phyloP scores from a whole-genome alignment of 2,329 filamentous ascomycete species.

The Byssoonygena ceratinophila region DNA sequence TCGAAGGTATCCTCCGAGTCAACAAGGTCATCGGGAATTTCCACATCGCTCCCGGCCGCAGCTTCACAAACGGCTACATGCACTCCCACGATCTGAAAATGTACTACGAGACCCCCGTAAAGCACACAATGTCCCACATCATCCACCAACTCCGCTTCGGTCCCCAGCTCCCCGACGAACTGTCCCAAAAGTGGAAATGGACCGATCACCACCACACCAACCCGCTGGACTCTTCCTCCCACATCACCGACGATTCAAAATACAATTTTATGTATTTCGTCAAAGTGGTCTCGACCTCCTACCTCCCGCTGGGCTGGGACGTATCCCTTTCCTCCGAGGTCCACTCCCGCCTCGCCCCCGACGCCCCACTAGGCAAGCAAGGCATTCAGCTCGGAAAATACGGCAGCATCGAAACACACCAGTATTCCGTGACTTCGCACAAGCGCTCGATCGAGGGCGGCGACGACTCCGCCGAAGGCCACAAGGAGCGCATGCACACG shows the following conservation, averaged over 20 bases:
- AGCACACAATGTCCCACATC: conserved; percentile 78
- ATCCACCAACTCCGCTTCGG: conserved; percentile 89
- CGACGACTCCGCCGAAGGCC: conserved; percentile 72
- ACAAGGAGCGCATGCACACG: conserved; percentile 84
- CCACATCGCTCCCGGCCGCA: conserved; percentile 90
- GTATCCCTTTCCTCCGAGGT: conserved; percentile 40
- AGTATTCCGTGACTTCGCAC: conserved; percentile 96
- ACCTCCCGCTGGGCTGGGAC: conserved; percentile 84
- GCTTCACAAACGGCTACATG: conserved; percentile 92
- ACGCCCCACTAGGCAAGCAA: conserved; percentile 56
- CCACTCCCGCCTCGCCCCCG: conserved; percentile 38
- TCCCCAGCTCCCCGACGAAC: conserved; percentile 69
- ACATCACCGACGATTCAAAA: conserved; percentile 67
- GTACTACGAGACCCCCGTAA: conserved; percentile 66
- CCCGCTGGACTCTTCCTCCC: conserved; percentile 70
- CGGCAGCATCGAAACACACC: conserved; percentile 90
- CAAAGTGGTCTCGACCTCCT: conserved; percentile 94
- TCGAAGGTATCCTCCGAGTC: conserved; percentile 82
- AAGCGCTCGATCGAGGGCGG: conserved; percentile 79
- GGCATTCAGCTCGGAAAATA: conserved; percentile 54
- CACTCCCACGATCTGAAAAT: conserved; percentile 96
- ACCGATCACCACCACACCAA: conserved; percentile 78
- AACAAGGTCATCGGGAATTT: conserved; percentile 99
- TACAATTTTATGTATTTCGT: conserved; percentile 99
- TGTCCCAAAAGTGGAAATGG: conserved; percentile 57